Evolutionary conservation across 2,329 filamentous ascomycete species (phyloP).

Genomic region (Alternaria solani): DNA sequence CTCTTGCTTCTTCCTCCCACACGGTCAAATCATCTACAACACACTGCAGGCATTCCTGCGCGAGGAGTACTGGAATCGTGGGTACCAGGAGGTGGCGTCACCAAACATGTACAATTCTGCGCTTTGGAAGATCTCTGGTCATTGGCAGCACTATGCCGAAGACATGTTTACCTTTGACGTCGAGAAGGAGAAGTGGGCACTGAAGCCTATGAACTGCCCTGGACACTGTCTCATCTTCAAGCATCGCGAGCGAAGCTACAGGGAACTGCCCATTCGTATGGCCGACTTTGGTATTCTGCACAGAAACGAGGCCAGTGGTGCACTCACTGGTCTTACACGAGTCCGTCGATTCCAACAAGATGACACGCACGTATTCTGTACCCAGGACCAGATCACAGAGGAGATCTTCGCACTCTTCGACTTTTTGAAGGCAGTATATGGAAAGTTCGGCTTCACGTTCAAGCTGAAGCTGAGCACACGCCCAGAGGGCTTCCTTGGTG

Average conservation of each 20-base stretch:
- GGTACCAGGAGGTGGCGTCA: constrained; percentile 93
- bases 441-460: constrained; percentile 86
- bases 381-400: constrained; percentile 75
- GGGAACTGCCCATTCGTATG: constrained; percentile 88
- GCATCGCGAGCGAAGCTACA: constrained; percentile 83
- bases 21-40: constrained; percentile 94
- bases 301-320: constrained; percentile 93
- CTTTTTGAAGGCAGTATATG: constrained; percentile 81
- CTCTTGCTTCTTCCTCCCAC: constrained; percentile 89
- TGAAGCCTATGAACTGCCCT: constrained; percentile 99
- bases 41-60: constrained; percentile 82
- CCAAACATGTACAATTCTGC: constrained; percentile 96
- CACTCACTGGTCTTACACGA: constrained; percentile 87
- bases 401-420: constrained; percentile 88
- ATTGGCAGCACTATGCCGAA: constrained; percentile 91
- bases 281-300: constrained; percentile 97
- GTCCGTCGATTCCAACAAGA: constrained; percentile 96
- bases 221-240: constrained; percentile 90
- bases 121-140: constrained; percentile 93
- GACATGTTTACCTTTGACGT: constrained; percentile 91
- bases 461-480: constrained; percentile 94
- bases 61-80: constrained; percentile 89
- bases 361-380: constrained; percentile 95
- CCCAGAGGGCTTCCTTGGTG: constrained; percentile 86
- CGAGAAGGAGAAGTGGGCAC: constrained; percentile 83